Conservation (phyloP, 1,284 basidiomycete genomes). For the Coniophora puteana region DNA sequence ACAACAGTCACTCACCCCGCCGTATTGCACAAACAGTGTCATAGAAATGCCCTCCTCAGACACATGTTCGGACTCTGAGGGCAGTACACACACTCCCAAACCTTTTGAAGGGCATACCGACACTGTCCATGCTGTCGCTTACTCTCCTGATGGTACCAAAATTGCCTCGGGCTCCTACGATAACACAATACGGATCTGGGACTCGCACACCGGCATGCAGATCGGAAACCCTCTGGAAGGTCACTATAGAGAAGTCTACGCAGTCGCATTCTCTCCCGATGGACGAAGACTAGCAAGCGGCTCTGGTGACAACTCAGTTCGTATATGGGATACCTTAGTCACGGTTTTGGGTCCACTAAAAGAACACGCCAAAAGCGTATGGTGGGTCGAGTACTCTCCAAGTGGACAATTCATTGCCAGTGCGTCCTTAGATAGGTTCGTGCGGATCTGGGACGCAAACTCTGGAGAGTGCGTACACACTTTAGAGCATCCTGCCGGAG, state of each 20-base stretch:
- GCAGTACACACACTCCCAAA: neutral
- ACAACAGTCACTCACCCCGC: too few species aligned
- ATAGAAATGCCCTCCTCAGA: too few species aligned
- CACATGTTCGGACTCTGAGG: too few species aligned
- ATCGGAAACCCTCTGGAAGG: constrained; percentile 2
- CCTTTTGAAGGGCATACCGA: constrained; percentile 5
- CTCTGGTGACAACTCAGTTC: constrained; percentile 4
- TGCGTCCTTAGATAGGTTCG: neutral
- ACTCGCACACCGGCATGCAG: constrained; percentile 4
- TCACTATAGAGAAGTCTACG: constrained; percentile 2
- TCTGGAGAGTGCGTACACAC: too few species aligned
- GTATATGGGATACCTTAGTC: constrained; percentile 6
- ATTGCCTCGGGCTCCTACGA: constrained; percentile 6
- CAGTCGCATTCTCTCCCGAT: constrained; percentile 7
- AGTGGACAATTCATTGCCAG: neutral
- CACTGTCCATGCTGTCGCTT: constrained; percentile 3
- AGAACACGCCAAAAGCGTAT: neutral
- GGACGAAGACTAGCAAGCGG: constrained; percentile 3
- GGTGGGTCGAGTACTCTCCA: neutral
- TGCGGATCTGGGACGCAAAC: neutral
- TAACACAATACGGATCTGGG: constrained; percentile 11
- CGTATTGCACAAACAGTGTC: too few species aligned
- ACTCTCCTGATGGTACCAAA: constrained; percentile 6
- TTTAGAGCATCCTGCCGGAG: too few species aligned
- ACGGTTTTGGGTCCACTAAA: neutral